Conservation (phyloP, 2,329 filamentous ascomycete species). For the Pestalotiopsis sp. region DNA sequence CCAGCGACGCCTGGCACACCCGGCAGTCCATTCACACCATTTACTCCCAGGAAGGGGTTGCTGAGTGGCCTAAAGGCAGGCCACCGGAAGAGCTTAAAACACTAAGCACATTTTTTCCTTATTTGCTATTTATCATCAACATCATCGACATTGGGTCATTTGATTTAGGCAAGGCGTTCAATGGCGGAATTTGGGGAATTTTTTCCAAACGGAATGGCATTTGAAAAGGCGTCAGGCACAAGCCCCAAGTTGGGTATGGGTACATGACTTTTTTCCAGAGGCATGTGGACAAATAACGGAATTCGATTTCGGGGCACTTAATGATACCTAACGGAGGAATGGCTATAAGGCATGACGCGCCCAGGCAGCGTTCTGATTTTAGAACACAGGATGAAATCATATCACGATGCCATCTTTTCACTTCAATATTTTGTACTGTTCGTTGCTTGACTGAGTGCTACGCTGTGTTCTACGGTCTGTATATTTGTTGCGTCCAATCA, state of each 20-base stretch:
- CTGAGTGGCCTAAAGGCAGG: constrained; percentile 38
- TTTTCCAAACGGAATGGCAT: constrained; percentile 2
- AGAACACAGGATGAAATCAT: constrained; percentile 11
- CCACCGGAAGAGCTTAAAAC: constrained; percentile 44
- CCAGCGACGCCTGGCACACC: constrained; percentile 12
- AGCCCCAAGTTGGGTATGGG: constrained; percentile 6
- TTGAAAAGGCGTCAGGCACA: not conserved
- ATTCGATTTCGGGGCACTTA: constrained; percentile 5
- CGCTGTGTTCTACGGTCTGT: not conserved
- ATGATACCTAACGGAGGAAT: constrained; percentile 10
- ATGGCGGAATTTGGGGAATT: not conserved
- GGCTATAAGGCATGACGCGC: not conserved
- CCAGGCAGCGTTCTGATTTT: not conserved
- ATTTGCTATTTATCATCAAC: not conserved
- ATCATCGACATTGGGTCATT: not conserved
- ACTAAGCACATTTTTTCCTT: constrained; percentile 21
- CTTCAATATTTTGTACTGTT: not conserved
- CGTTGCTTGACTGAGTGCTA: not conserved
- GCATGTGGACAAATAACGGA: constrained; percentile 4
- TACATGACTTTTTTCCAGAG: not conserved
- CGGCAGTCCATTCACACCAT: constrained; percentile 3
- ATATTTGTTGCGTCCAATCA: not conserved
- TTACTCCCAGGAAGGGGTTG: constrained; percentile 31
- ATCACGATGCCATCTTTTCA: constrained; percentile 9
- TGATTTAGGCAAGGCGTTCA: constrained; percentile 4